Evolutionary conservation across 2,329 filamentous ascomycete species (phyloP).

Genomic region (Seiridium unicorne): DNA sequence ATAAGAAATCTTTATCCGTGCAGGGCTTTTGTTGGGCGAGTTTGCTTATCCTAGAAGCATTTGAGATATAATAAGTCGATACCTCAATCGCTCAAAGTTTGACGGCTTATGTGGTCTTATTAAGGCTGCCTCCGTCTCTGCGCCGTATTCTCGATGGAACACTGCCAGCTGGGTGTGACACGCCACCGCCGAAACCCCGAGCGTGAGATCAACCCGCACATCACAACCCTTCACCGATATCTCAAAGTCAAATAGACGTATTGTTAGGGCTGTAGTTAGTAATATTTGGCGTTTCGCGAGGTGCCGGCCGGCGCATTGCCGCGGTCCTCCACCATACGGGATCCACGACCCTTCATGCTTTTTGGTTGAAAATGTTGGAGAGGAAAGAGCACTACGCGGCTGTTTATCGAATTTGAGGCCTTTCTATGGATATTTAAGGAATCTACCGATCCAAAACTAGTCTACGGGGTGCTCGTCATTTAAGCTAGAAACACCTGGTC

Average conservation of each 20-base stretch:
- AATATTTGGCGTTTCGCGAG: constrained; percentile 29
- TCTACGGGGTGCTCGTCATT: constrained; percentile 15
- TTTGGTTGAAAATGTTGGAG: constrained; percentile 21
- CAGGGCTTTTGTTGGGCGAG: too few species aligned
- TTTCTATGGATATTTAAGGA: constrained; percentile 11
- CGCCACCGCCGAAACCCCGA: constrained; percentile 24
- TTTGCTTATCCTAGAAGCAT: too few species aligned
- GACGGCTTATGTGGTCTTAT: too few species aligned
- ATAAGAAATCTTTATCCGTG: too few species aligned
- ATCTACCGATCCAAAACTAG: constrained; percentile 19
- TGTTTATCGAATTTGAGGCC: neutral
- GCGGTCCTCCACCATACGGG: constrained; percentile 24
- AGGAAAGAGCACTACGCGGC: neutral
- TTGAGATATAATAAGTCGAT: too few species aligned
- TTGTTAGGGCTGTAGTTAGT: constrained; percentile 16
- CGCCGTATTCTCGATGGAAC: constrained; percentile 19
- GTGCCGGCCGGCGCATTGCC: constrained; percentile 25
- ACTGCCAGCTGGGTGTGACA: constrained; percentile 21
- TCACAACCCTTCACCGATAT: constrained; percentile 16
- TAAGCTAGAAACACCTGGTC: constrained; percentile 6
- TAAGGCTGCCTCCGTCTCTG: constrained; percentile 6
- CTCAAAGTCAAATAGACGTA: constrained; percentile 23
- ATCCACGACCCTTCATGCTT: constrained; percentile 27
- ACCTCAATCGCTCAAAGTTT: too few species aligned
- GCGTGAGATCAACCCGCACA: constrained; percentile 21